Conservation (phyloP, 2,329 filamentous ascomycete genomes). For the Helotiales sp. region DNA sequence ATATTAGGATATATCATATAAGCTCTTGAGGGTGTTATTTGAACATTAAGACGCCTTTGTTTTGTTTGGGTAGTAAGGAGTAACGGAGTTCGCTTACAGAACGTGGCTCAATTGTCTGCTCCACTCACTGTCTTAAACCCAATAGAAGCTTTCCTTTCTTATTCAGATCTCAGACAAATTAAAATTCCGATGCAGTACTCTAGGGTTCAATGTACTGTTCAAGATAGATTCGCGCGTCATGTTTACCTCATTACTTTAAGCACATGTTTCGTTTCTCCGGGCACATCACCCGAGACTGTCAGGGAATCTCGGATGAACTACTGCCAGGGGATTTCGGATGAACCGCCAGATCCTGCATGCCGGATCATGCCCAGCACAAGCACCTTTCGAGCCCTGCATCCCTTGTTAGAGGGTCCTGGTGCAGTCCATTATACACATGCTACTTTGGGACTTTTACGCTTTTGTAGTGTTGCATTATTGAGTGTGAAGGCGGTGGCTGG, state of each 20-base stretch:
- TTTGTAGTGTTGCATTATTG: not conserved
- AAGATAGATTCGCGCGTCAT: not conserved
- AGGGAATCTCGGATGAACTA: not conserved
- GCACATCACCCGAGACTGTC: not conserved
- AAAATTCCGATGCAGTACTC: too few species aligned
- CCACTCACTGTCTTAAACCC: not conserved
- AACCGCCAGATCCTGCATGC: not conserved
- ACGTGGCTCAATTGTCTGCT: not conserved
- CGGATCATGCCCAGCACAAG: not conserved
- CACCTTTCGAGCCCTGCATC: not conserved
- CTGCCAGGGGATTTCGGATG: not conserved
- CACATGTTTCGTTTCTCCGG: not conserved
- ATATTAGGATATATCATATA: not conserved
- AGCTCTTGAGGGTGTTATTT: not conserved
- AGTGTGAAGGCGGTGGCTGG: not conserved
- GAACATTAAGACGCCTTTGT: too few species aligned
- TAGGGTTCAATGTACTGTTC: not conserved
- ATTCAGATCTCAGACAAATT: too few species aligned
- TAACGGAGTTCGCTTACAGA: not conserved
- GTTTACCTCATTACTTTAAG: not conserved
- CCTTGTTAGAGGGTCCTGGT: not conserved
- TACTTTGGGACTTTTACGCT: not conserved
- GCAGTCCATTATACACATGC: not conserved
- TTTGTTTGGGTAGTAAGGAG: not conserved
- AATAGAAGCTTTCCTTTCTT: not conserved